Conservation (phyloP, 1,284 basidiomycete genomes). For the Fomes fomentarius region DNA sequence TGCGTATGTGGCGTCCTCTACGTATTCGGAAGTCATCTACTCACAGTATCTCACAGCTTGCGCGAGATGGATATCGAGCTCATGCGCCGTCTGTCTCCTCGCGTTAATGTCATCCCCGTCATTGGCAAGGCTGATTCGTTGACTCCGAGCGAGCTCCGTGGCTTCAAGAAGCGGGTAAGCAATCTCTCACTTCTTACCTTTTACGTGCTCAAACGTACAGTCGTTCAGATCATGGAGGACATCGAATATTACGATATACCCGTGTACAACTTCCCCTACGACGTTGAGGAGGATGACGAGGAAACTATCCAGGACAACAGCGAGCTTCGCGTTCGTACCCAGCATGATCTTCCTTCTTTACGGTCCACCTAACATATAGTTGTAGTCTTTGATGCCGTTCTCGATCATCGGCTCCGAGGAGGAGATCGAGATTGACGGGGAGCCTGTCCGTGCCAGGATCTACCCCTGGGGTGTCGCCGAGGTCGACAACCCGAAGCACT, state of each 20-base stretch:
- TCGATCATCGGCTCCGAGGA: conserved; percentile 98
- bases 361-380: background rate
- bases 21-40: background rate
- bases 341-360: background rate
- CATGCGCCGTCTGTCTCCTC: conserved; percentile 94
- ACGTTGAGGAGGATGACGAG: conserved; percentile 98
- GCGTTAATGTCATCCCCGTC: conserved; percentile 99
- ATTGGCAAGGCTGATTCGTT: conserved; percentile 97
- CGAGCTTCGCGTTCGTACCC: conserved; percentile 72
- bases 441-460: conserved; percentile 88
- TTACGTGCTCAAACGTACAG: background rate
- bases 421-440: conserved; percentile 92
- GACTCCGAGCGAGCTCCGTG: conserved; percentile 88
- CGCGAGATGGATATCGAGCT: conserved; percentile 99
- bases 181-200: conserved; percentile 25
- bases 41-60: conserved; percentile 53
- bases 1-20: conserved; percentile 48
- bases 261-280: conserved; percentile 99
- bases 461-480: conserved; percentile 99
- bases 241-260: conserved; percentile 99
- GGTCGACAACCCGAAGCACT: conserved; percentile 98
- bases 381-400: conserved; percentile 88
- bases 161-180: conserved; percentile 93
- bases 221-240: conserved; percentile 94
- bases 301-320: conserved; percentile 98